phyloP scores from a whole-genome alignment of 1,284 basidiomycete genomes.

The Phenoliferia sp. region DNA sequence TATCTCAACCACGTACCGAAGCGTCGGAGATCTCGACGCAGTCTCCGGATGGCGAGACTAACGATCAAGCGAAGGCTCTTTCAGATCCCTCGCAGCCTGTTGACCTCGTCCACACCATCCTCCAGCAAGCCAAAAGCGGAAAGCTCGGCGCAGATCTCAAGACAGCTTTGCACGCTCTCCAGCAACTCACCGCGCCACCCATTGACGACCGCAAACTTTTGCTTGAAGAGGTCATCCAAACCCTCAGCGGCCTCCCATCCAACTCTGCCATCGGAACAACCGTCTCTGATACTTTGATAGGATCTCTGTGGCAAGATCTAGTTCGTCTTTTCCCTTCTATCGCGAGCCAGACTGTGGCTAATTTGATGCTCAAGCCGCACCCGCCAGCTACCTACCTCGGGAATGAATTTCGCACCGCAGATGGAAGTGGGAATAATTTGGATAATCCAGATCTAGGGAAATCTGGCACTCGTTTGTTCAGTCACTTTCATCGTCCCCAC shows the following conservation, averaged over 20 bases:
- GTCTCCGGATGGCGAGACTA: neutral
- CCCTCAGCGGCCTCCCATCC: neutral
- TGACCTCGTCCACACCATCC: neutral
- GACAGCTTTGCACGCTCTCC: slow-evolving; percentile 4
- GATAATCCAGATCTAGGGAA: slow-evolving; percentile 22
- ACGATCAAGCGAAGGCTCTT: neutral
- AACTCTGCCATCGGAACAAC: neutral
- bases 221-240: slow-evolving; percentile 18
- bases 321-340: neutral
- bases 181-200: neutral
- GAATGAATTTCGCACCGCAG: slow-evolving; percentile 19
- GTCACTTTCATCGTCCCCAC: slow-evolving; percentile 2
- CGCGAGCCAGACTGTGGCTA: neutral
- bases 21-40: no score
- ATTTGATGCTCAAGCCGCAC: slow-evolving; percentile 8
- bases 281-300: neutral
- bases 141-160: slow-evolving; percentile 6
- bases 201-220: slow-evolving; percentile 29
- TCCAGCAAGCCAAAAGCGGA: slow-evolving; percentile 9
- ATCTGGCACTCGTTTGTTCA: slow-evolving; percentile 16
- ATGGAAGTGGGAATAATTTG: slow-evolving; percentile 28
- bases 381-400: slow-evolving; percentile 24
- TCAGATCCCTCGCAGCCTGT: neutral
- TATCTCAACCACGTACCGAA: no score
- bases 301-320: slow-evolving; percentile 27